Base-by-base conservation (phyloP, 345 rosid species). In the Eucalyptus curtisii region DNA sequence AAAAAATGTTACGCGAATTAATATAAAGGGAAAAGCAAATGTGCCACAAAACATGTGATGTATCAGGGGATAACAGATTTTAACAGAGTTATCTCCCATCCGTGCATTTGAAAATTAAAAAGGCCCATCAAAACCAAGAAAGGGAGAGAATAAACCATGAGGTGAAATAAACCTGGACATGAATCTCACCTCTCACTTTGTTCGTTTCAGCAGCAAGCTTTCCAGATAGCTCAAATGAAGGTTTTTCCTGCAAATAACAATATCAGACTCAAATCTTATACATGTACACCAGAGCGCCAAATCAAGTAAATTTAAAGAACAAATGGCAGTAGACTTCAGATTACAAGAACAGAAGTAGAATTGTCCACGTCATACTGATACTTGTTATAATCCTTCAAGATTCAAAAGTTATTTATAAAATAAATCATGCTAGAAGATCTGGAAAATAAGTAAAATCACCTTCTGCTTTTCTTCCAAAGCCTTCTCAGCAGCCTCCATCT, bases 131-230 rank as follows among this genome's bases (percentile, higher is more conserved):
- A 86, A 48, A 85, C 19, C 87, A 52, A 59, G 45, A 44, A 86
- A 50, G 47, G 27, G 40, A 86, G 17, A 86, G 4, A 12, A 59
- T 37, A 33, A 85, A 40, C 57, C 50, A 49, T n/a, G 33, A 30
- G 57, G 2, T 6, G 13, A 48, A 53, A 6, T 85, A 85, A 53
- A 33, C 87, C 87, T 86, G 3, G 50, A 86, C 52, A 52, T 37
- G 55, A 87, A 86, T 45, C 87, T 91, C 81, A 97, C 99, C 99
- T 96, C 93, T 95, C 89, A 94, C 94, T 93, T 95, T 94, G 90
- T 98, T 98, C 40, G 99, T 98, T 92, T 98, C 99, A 22, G 95
- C 97, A 22, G 99, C 99, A 90, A 97, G 99, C 93, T 98, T 98
- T 81, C 99, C 99, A 31, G 99, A 98, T 81, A 96, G 94, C 94